Evolutionary conservation across 768 basidiomycete species (phyloP).

Genomic region (Crepidotus variabilis): DNA sequence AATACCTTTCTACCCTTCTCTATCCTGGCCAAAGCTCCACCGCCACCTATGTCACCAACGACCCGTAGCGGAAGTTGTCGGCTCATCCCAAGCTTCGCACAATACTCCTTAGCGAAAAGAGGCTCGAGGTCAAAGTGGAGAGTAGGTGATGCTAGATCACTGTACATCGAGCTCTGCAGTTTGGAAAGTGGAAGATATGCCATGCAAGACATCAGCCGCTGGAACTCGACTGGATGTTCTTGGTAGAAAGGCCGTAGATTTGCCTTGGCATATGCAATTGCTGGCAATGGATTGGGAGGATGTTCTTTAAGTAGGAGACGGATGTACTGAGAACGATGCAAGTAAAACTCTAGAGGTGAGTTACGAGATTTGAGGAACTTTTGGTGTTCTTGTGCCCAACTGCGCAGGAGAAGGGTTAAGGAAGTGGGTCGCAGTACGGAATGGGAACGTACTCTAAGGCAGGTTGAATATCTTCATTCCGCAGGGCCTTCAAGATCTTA

Average conservation of each 20-base stretch:
- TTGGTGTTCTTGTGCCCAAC: conserved; percentile 75
- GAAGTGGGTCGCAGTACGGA: background rate
- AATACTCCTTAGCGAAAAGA: conserved; percentile 87
- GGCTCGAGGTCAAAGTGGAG: conserved; percentile 77
- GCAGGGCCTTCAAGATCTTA: conserved; percentile 64
- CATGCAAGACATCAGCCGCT: conserved; percentile 65
- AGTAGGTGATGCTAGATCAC: conserved; percentile 66
- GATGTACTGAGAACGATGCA: conserved; percentile 90
- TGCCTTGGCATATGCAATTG: conserved; percentile 72
- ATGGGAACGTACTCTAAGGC: conserved; percentile 62
- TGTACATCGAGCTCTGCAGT: conserved; percentile 69
- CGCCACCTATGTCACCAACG: conserved; percentile 89
- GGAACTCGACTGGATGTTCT: conserved; percentile 60
- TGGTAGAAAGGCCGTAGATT: conserved; percentile 62
- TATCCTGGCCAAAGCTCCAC: conserved; percentile 86
- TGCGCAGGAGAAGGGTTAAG: conserved; percentile 24
- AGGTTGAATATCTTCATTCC: conserved; percentile 61
- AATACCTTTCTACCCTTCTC: conserved; percentile 94
- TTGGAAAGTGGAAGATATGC: conserved; percentile 66
- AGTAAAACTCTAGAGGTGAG: conserved; percentile 83
- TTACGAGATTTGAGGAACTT: conserved; percentile 62
- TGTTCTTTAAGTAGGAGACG: conserved; percentile 65
- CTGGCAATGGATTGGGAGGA: conserved; percentile 51
- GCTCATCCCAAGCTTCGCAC: conserved; percentile 84
- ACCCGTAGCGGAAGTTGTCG: conserved; percentile 84